Evolutionary conservation across 2,329 filamentous ascomycete species (phyloP).

Genomic region (Pseudogymnoascus sp.): DNA sequence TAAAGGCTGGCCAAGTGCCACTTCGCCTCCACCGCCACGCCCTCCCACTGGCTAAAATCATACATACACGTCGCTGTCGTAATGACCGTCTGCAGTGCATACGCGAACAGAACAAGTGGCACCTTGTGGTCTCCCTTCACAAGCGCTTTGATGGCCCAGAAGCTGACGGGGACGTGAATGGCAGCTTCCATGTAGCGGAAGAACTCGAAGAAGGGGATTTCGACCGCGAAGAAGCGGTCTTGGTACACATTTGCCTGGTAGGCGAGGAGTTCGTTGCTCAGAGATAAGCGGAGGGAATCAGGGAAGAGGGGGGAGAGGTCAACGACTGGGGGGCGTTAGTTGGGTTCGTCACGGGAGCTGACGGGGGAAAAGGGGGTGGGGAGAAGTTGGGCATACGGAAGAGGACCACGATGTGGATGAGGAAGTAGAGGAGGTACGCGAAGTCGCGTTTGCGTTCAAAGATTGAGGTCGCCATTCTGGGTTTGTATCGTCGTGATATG

Average conservation of each 20-base stretch:
- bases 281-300: slow-evolving; percentile 36
- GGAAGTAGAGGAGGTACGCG: slow-evolving; percentile 50
- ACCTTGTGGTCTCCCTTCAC: slow-evolving; percentile 17
- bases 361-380: slow-evolving; percentile 12
- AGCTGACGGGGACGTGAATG: slow-evolving; percentile 52
- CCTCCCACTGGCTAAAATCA: slow-evolving; percentile 50
- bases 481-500: neutral
- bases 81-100: slow-evolving; percentile 49
- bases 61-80: slow-evolving; percentile 56
- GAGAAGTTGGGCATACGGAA: slow-evolving; percentile 5
- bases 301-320: slow-evolving; percentile 55
- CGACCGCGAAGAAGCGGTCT: slow-evolving; percentile 56
- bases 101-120: slow-evolving; percentile 52
- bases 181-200: slow-evolving; percentile 51
- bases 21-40: slow-evolving; percentile 38
- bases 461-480: slow-evolving; percentile 20
- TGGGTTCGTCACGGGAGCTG: neutral
- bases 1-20: slow-evolving; percentile 43
- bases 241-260: slow-evolving; percentile 54
- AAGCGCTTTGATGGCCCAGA: slow-evolving; percentile 52
- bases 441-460: slow-evolving; percentile 26
- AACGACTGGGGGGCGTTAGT: slow-evolving; percentile 37
- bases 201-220: slow-evolving; percentile 44
- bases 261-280: slow-evolving; percentile 41
- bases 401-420: slow-evolving; percentile 35